A percentile compares a stretch with the other conserved stretches of the same genome.
Evolutionary conservation across 192 early-diverging fungal genomes (phyloP).

Genomic region (Spizellomyces sp.): DNA sequence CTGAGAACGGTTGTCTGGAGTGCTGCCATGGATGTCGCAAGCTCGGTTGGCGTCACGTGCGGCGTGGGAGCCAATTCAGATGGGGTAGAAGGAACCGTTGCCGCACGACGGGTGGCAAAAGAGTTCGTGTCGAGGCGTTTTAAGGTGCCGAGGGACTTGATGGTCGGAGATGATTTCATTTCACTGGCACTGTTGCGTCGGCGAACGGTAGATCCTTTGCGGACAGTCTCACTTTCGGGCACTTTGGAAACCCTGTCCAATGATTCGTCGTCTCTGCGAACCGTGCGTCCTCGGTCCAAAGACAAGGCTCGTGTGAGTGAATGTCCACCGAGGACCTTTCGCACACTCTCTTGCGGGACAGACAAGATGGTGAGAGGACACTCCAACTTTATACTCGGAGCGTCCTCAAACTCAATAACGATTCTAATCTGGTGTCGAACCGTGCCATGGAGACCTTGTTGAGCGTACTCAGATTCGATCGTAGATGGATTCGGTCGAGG

Average conservation of each 20-base stretch:
- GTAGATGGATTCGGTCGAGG: constrained; percentile 14
- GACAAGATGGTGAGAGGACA: constrained; percentile 17
- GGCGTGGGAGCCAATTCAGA: neutral
- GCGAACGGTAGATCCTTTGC: neutral
- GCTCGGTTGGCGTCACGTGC: neutral
- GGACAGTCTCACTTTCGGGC: neutral
- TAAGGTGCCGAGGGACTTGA: neutral
- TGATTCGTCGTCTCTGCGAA: neutral
- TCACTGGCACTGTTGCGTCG: neutral
- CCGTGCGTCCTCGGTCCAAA: neutral
- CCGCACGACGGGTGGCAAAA: neutral
- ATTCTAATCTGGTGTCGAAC: constrained; percentile 8
- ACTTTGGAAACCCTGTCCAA: neutral
- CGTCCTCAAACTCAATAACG: constrained; percentile 15
- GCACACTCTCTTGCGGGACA: neutral
- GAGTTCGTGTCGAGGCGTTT: neutral
- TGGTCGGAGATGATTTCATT: neutral
- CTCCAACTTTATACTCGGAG: constrained; percentile 8
- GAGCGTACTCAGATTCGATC: neutral
- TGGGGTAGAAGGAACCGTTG: neutral
- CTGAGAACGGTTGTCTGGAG: constrained; percentile 6
- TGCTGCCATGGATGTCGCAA: neutral
- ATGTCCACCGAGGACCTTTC: neutral
- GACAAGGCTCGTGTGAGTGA: neutral
- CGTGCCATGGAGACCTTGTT: neutral